Base-by-base conservation (phyloP, 495 filamentous ascomycete genomes). In the Xylaria scruposa region DNA sequence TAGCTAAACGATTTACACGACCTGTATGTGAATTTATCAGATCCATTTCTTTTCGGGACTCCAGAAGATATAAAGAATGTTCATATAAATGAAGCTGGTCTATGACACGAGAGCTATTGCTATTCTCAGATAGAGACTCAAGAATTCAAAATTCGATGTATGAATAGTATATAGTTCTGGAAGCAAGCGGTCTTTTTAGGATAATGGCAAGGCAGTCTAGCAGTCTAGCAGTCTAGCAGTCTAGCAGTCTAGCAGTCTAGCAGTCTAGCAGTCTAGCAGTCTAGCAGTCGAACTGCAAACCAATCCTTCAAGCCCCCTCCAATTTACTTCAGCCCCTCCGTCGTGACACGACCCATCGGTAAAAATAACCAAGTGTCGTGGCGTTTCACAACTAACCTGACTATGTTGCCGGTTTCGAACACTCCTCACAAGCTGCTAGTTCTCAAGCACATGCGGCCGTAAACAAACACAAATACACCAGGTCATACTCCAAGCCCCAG, bases 271-370 rank as follows among this genome's bases (percentile, higher is more conserved):
- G n/a, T n/a, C n/a, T n/a, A n/a, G 38, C 44, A 36, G 15, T 42
- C 13, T 21, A 4, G 21, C 19, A 24, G 33, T n/a, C 59, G 15
- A 58, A 63, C 42, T 38, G 68, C 44, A 19, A n/a, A 40, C n/a
- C 10, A 51, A 70, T 70, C 58, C 68, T 70, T 54, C 40, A 29
- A 19, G 15, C 56, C 36, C 56, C 68, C 62, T 51, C 7, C 68
- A 61, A 62, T 63, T 63, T 58, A 53, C 68, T 8, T 53, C 68
- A 62, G 56, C 68, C 24, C 58, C 68, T 47, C 31, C 62, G 58
- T 36, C 33, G 65, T 54, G 65, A 13, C 53, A 68, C 67, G 51
- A 47, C 33, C 26, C 53, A 46, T 56, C 38, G 19, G 13, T 42
- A 49, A 56, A 44, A 56, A 54, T 56, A 44, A 1, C 53, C 10